phyloP scores from a whole-genome alignment of 179 eudicot genomes.

The Drosera spatulata region DNA sequence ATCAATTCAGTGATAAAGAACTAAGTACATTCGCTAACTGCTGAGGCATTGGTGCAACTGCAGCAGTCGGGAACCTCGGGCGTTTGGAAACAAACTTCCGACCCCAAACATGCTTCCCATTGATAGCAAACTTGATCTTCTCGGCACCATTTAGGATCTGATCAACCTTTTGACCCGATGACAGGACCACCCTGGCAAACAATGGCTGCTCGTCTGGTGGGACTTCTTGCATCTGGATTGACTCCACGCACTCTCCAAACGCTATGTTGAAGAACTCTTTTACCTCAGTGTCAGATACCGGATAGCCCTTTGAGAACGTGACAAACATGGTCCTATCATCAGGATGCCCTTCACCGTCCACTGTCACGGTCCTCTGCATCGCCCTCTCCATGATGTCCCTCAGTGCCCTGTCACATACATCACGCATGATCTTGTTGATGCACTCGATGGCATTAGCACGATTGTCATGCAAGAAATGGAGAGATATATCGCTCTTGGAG shows the following conservation, averaged over 20 bases:
- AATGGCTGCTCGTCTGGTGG: constrained; percentile 18
- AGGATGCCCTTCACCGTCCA: background rate
- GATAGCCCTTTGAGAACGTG: constrained; percentile 39
- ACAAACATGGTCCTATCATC: constrained; percentile 38
- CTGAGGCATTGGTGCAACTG: background rate
- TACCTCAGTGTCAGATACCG: constrained; percentile 26
- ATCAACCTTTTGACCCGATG: constrained; percentile 4
- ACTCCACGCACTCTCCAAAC: constrained; percentile 31
- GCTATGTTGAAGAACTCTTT: constrained; percentile 14
- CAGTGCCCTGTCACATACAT: constrained; percentile 17
- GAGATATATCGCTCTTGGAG: constrained; percentile 13
- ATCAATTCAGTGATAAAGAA: too few relatives aligned
- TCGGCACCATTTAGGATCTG: constrained; percentile 14
- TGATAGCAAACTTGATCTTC: constrained; percentile 1
- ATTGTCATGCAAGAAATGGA: constrained; percentile 17
- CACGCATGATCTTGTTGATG: background rate
- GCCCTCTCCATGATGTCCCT: constrained; percentile 19
- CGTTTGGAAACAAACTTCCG: background rate
- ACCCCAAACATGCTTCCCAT: background rate
- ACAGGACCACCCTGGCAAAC: constrained; percentile 31
- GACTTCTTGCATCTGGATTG: constrained; percentile 30
- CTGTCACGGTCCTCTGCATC: background rate
- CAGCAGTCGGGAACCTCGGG: background rate
- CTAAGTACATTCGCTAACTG: background rate
- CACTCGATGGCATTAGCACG: constrained; percentile 5